Evolutionary conservation across 345 rosid genomes (phyloP), one percentile per base, ranked within the genome.

Genomic region (Rhizophora apiculata): DNA sequence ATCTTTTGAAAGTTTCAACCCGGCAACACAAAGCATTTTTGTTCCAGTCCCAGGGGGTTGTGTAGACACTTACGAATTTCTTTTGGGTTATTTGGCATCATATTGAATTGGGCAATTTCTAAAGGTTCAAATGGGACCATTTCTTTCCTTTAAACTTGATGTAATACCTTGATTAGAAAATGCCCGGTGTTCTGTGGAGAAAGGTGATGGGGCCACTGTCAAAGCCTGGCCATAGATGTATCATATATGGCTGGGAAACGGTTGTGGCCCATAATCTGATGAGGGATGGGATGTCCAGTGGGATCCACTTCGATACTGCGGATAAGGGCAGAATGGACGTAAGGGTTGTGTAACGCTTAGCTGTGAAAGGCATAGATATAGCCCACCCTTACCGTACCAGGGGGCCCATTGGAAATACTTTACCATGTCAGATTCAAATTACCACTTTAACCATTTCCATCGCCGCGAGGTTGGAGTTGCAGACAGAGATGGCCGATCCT

Each of bases 261-360:
- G 53, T 22, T 20, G 31, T 71, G 75, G 39, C 52, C 71, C 61
- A 30, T 62, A n/a, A 51, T 43, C 49, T 43, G 49, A 15, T 3
- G 16, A 10, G 49, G 49, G 49, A 22, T 29, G 67, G 31, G 6
- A 60, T 51, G 27, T 29, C 3, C 6, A 34, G 36, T 72, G 80
- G 78, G 84, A 46, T 60, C 84, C 81, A 72, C 69, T 63, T 63
- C 30, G 84, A 74, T 74, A 20, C 58, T 64, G 51, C 60, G 54
- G 75, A 66, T 65, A 26, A 71, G 63, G 60, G 34, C 52, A 60
- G 46, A 64, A 68, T 53, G 59, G 73, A 78, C 67, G 27, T 3
- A 65, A 69, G 46, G 46, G 32, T 77, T 68, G 62, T 34, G 20
- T 59, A 6, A 32, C 5, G 30, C 70, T 63, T 69, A 36, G 66